Evolutionary conservation across 2,329 filamentous ascomycete species (phyloP), one percentile per base, ranked within the genome.

Genomic region (Drechslerella coelobrocha): DNA sequence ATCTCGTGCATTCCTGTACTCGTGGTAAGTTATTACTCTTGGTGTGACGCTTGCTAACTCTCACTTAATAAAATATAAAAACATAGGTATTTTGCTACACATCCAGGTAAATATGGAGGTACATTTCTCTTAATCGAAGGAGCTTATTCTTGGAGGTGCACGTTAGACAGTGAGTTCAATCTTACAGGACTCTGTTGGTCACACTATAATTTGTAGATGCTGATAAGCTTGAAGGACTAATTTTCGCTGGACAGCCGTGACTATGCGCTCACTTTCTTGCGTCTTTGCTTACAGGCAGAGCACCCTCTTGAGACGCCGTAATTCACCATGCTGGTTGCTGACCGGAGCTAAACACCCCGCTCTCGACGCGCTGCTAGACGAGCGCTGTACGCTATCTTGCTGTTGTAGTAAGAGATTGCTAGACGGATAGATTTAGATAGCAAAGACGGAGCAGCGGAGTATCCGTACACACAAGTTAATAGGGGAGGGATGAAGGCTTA

Each of bases 231-330:
- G 47, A 17, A 27, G 7, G 2, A 19, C 24, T 24, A 9, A 24
- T 12, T 12, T 50, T 23, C 23, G 12, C 6, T 50, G 2, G 24
- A 27, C 17, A 51, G 12, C 6, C 12, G 29, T 12, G 29, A 34
- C 12, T 34, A 34, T 12, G 29, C 29, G 12, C 53, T 19, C 17
- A 48, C 54, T 27, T 48, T 59, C 41, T 59, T 59, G n/a, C 41
- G 24, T 12, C 24, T 29, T 12, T 47, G 39, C 54, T 48, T 47
- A 17, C 54, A 59, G 2, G 54, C 26, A 3, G 54, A 39, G 12
- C 54, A 59, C 29, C 24, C 54, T 47, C 27, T 59, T 2, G 54
- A 59, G 39, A 59, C 26, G 7, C 54, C 54, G 19, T 48, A 41
- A 23, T 48, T 47, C 21, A 59, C 54, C 54, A 59, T 59, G 7